A percentile compares a stretch with the other conserved stretches of the same genome.
These are phyloP conservation scores for Penicillium cosmopolitanum DNA, from an alignment of 495 filamentous ascomycete species.

Conservation along the genomic window DNA sequence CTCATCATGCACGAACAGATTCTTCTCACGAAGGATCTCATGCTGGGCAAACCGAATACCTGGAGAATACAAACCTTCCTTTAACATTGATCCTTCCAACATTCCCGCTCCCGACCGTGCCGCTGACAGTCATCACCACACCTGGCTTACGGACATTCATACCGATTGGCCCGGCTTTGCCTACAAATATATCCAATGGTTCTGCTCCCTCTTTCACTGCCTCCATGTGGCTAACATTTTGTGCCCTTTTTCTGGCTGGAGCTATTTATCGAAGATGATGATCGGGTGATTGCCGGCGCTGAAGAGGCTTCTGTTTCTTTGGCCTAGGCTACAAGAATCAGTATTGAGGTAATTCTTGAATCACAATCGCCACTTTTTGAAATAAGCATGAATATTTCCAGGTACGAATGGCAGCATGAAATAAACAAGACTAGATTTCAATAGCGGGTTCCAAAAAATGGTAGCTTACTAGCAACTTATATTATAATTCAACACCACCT, in stretches of 20 bases:
- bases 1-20: too few relatives aligned
- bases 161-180: neutral
- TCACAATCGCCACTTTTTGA: too few relatives aligned
- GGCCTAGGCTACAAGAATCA: too few relatives aligned
- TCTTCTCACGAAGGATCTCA: too few relatives aligned
- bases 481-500: too few relatives aligned
- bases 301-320: too few relatives aligned
- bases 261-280: neutral
- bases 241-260: neutral
- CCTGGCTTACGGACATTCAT: neutral
- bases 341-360: too few relatives aligned
- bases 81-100: neutral
- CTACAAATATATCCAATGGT: neutral
- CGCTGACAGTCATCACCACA: neutral
- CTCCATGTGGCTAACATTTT: neutral
- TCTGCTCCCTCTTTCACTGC: neutral
- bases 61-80: neutral
- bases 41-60: neutral
- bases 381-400: too few relatives aligned
- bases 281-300: neutral
- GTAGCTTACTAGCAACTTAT: too few relatives aligned
- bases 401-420: too few relatives aligned
- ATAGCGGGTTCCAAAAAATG: too few relatives aligned
- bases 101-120: neutral
- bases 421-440: too few relatives aligned